Evolutionary conservation across 2,329 filamentous ascomycete species (phyloP).

Genomic region (Fusarium pilosicola): DNA sequence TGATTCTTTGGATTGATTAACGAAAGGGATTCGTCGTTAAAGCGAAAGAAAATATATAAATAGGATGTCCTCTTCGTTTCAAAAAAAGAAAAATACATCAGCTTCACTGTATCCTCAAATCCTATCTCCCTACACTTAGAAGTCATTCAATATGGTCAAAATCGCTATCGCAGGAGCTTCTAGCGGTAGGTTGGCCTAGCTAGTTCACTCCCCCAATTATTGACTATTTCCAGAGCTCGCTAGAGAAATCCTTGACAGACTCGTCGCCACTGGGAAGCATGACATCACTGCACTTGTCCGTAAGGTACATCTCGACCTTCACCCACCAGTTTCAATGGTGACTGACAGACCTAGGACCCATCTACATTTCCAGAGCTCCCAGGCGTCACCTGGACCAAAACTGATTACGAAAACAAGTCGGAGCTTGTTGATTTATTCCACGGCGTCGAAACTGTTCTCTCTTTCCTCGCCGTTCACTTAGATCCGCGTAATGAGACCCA

Average conservation of each 20-base stretch:
- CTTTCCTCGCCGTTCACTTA: background rate
- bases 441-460: background rate
- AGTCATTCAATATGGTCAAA: background rate
- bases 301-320: accelerated
- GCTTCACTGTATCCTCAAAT: accelerated
- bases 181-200: background rate
- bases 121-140: accelerated
- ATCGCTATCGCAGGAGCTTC: conserved; percentile 5
- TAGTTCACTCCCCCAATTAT: accelerated
- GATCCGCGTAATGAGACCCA: background rate
- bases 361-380: background rate
- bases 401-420: background rate
- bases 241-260: background rate
- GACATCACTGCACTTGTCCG: background rate
- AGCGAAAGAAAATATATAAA: background rate
- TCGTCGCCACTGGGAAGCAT: background rate
- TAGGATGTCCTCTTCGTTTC: accelerated
- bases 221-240: background rate
- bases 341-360: background rate
- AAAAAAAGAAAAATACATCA: accelerated
- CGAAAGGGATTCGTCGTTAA: accelerated
- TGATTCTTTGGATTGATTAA: accelerated
- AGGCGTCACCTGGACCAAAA: background rate
- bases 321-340: accelerated
- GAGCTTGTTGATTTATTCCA: background rate